These are phyloP conservation scores for Cucurbitaria berberidis DNA, from an alignment of 2,329 filamentous ascomycete genomes.

Conservation along the genomic window DNA sequence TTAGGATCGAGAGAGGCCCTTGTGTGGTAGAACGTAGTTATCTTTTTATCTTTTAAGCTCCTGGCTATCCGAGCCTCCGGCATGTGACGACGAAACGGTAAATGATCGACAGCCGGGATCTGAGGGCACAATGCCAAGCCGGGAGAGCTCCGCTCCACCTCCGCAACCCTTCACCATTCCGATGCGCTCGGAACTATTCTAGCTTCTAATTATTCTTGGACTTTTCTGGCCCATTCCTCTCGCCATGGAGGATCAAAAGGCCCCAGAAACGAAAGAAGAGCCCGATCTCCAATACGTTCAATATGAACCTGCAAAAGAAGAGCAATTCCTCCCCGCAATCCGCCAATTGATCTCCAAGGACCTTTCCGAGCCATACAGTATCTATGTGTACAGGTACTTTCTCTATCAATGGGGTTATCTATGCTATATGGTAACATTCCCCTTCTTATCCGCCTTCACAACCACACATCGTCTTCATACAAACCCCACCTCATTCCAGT, in stretches of 20 bases:
- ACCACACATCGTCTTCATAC: not conserved
- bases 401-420: conserved; percentile 96
- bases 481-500: not conserved
- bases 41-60: not conserved
- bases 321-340: conserved; percentile 79
- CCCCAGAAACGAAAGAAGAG: not conserved
- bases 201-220: not conserved
- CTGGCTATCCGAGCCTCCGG: conserved; percentile 5
- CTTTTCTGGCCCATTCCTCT: not conserved
- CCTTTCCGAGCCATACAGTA: conserved; percentile 96
- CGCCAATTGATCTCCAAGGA: conserved; percentile 93
- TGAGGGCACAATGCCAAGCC: not conserved
- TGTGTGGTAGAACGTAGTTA: not conserved
- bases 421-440: conserved; percentile 80
- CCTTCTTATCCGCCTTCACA: not conserved
- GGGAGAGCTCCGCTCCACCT: not conserved
- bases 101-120: conserved; percentile 9
- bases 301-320: conserved; percentile 66
- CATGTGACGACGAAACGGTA: conserved; percentile 19
- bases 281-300: conserved; percentile 62
- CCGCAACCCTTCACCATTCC: not conserved
- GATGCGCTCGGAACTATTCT: conserved; percentile 4
- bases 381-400: conserved; percentile 99
- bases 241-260: conserved; percentile 23
- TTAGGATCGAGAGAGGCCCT: not conserved